Percentiles rank a stretch among this genome's conserved stretches.
These are phyloP conservation scores for Penicillium waksmanii DNA, from an alignment of 495 filamentous ascomycete genomes.

Conservation along the genomic window DNA sequence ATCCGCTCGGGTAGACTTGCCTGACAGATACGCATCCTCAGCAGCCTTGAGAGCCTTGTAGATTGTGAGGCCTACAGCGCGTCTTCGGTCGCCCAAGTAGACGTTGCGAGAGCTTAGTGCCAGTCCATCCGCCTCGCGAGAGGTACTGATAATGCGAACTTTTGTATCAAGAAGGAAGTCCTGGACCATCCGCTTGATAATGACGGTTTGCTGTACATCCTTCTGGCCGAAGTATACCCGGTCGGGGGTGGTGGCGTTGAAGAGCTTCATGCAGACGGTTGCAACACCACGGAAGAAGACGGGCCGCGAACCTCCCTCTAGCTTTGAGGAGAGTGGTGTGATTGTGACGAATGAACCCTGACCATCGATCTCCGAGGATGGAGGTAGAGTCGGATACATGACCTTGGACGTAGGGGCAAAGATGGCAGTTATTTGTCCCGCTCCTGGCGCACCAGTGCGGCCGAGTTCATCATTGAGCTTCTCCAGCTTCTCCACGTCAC, in stretches of 20 bases:
- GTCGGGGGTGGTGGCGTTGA: constrained; percentile 88
- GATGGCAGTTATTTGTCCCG: constrained; percentile 75
- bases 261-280: constrained; percentile 95
- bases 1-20: constrained; percentile 58
- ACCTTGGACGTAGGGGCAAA: constrained; percentile 81
- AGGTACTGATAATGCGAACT: constrained; percentile 72
- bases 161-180: constrained; percentile 85
- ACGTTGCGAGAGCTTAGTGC: constrained; percentile 96
- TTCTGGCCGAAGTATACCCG: constrained; percentile 97
- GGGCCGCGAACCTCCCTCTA: constrained; percentile 86
- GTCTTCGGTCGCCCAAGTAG: constrained; percentile 78
- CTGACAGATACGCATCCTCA: constrained; percentile 65
- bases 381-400: constrained; percentile 87
- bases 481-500: constrained; percentile 68
- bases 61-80: constrained; percentile 72
- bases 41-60: constrained; percentile 68
- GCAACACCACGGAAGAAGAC: constrained; percentile 97
- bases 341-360: constrained; percentile 93
- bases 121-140: constrained; percentile 80
- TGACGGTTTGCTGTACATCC: constrained; percentile 92
- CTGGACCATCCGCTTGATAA: constrained; percentile 82
- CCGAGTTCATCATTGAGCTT: constrained; percentile 70
- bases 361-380: constrained; percentile 75
- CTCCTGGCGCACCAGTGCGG: constrained; percentile 18
- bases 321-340: constrained; percentile 74